Percentiles rank a stretch among this genome's conserved stretches.
These are phyloP conservation scores for Hamamelis virginiana DNA, from an alignment of 164 flowering plant genomes.

Conservation along the genomic window DNA sequence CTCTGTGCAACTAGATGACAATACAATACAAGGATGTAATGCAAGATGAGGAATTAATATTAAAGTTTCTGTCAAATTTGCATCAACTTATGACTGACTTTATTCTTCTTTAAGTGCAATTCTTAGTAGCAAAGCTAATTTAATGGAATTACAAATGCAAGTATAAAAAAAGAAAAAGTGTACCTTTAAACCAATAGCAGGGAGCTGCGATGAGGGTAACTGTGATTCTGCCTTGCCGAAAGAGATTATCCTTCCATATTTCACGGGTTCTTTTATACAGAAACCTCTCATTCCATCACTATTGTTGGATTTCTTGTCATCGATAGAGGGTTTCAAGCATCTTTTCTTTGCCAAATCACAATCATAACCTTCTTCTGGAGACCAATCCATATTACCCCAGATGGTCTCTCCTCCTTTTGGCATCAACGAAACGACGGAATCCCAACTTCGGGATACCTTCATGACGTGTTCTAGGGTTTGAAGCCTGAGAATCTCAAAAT, in stretches of 20 bases:
- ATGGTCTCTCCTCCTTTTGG: conserved; percentile 86
- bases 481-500: conserved; percentile 55
- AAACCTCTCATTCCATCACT: conserved; percentile 31
- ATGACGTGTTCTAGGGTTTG: conserved; percentile 60
- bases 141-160: too few relatives aligned
- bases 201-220: conserved; percentile 49
- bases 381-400: conserved; percentile 83
- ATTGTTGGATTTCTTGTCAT: conserved; percentile 27
- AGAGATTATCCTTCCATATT: conserved; percentile 72
- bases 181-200: conserved; percentile 36
- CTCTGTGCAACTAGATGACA: too few relatives aligned
- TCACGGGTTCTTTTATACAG: conserved; percentile 30
- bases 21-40: too few relatives aligned
- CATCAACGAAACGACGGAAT: conserved; percentile 60
- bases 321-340: conserved; percentile 16
- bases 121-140: too few relatives aligned
- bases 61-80: too few relatives aligned
- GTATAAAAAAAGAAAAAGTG: not conserved
- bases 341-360: conserved; percentile 37
- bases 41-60: too few relatives aligned
- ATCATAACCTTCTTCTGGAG: conserved; percentile 61
- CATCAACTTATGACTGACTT: too few relatives aligned
- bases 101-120: too few relatives aligned
- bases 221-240: conserved; percentile 62
- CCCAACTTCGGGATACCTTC: conserved; percentile 75